Percentiles rank a stretch among this genome's conserved stretches.
Conservation (phyloP, 2,329 filamentous ascomycete species). For the Colletotrichum cordylinicola region DNA sequence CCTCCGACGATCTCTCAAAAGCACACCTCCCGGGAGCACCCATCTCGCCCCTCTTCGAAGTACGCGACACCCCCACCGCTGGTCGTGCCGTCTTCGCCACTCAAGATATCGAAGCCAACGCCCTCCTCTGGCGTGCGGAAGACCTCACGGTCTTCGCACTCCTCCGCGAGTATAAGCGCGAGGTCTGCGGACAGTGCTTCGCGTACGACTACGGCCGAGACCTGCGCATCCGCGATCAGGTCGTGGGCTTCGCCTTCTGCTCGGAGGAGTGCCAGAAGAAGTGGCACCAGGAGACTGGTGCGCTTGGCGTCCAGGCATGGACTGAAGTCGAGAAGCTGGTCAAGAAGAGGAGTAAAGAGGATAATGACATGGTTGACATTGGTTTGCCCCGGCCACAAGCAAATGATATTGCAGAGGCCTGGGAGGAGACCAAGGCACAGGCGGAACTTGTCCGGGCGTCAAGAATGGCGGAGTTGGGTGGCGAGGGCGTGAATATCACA, state of each 20-base stretch:
- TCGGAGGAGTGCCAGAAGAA: not conserved
- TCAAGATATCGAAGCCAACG: not conserved
- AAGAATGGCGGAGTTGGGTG: not conserved
- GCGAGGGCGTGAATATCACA: not conserved
- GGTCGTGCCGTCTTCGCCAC: slow-evolving; percentile 17
- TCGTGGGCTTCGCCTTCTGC: slow-evolving; percentile 14
- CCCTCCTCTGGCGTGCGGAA: slow-evolving; percentile 13
- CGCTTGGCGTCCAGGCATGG: slow-evolving; percentile 13
- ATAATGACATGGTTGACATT: slow-evolving; percentile 1
- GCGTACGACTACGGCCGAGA: slow-evolving; percentile 10
- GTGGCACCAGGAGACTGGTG: not conserved
- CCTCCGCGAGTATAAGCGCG: slow-evolving; percentile 14
- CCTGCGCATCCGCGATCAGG: not conserved
- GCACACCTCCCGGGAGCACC: not conserved
- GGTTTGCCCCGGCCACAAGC: not conserved
- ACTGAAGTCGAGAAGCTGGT: slow-evolving; percentile 7
- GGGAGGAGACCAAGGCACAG: not conserved
- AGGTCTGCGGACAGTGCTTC: slow-evolving; percentile 17
- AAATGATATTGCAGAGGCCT: not conserved
- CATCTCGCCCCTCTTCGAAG: slow-evolving; percentile 7
- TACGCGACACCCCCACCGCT: slow-evolving; percentile 10
- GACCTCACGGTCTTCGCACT: slow-evolving; percentile 10
- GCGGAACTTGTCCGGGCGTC: slow-evolving; percentile 2
- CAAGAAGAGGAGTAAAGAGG: slow-evolving; percentile 3
- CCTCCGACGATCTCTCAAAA: not conserved